Evolutionary conservation across 2,329 filamentous ascomycete genomes (phyloP).

Genomic region (Tolypocladium sp.): DNA sequence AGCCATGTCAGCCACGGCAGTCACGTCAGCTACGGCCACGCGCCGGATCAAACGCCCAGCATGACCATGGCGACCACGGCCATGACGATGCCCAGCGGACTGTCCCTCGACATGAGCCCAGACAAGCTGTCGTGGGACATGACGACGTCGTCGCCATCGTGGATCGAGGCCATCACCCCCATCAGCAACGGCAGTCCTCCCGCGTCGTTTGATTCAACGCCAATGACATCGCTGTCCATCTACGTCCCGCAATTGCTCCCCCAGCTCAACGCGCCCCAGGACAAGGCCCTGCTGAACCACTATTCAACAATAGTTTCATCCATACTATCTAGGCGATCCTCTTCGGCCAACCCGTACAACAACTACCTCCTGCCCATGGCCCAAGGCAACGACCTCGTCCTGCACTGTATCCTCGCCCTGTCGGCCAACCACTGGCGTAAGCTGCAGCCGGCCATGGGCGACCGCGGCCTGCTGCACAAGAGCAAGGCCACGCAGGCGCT

Average conservation of each 20-base stretch:
- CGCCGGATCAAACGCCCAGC: background rate
- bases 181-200: slow-evolving; percentile 13
- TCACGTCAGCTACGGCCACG: slow-evolving; percentile 2
- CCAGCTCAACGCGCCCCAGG: slow-evolving; percentile 16
- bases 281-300: slow-evolving; percentile 23
- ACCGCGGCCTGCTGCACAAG: slow-evolving; percentile 20
- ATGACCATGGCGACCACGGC: slow-evolving; percentile 2
- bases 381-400: slow-evolving; percentile 19
- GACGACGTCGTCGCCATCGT: slow-evolving; percentile 9
- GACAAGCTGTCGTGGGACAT: slow-evolving; percentile 12
- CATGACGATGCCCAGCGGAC: slow-evolving; percentile 4
- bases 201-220: slow-evolving; percentile 9
- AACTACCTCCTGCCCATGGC: slow-evolving; percentile 22
- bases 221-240: slow-evolving; percentile 13
- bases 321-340: slow-evolving; percentile 20
- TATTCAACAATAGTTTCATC: slow-evolving; percentile 23
- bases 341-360: slow-evolving; percentile 19
- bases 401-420: slow-evolving; percentile 22
- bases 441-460: slow-evolving; percentile 18
- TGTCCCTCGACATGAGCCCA: slow-evolving; percentile 10
- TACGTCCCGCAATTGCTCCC: slow-evolving; percentile 20
- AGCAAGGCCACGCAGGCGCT: slow-evolving; percentile 21
- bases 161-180: slow-evolving; percentile 15
- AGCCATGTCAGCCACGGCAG: background rate
- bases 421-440: slow-evolving; percentile 25